phyloP scores from a whole-genome alignment of 345 rosid species.

The Populus alba region DNA sequence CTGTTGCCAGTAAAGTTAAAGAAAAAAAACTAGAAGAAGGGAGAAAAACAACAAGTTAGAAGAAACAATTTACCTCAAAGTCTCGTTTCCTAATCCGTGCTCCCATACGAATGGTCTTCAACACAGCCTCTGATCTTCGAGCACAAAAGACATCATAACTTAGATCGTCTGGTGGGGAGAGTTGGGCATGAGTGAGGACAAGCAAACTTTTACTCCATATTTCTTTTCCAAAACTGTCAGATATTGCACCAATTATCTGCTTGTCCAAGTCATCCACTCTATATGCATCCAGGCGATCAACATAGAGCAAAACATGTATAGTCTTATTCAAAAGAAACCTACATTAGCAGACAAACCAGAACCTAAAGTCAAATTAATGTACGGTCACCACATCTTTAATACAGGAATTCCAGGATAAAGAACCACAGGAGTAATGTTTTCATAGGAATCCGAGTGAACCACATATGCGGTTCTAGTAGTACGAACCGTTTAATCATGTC shows the following conservation, averaged over 20 bases:
- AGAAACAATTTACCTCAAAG: slow-evolving; percentile 41
- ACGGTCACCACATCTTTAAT: neutral
- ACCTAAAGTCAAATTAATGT: neutral
- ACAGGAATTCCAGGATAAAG: neutral
- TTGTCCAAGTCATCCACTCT: slow-evolving; percentile 82
- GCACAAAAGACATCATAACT: slow-evolving; percentile 58
- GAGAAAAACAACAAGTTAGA: neutral
- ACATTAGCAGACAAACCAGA: slow-evolving; percentile 14
- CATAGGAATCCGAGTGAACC: neutral
- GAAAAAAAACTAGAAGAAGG: neutral
- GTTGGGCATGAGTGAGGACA: slow-evolving; percentile 83
- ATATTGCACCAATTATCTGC: slow-evolving; percentile 67
- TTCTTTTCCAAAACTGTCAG: slow-evolving; percentile 70
- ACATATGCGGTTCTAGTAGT: neutral
- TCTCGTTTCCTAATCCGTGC: slow-evolving; percentile 55
- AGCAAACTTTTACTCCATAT: slow-evolving; percentile 75
- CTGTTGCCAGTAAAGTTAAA: neutral
- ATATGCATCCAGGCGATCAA: slow-evolving; percentile 80
- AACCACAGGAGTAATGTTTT: neutral
- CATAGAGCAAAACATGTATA: slow-evolving; percentile 66
- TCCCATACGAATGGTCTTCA: slow-evolving; percentile 52
- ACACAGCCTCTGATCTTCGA: slow-evolving; percentile 69
- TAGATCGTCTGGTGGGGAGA: slow-evolving; percentile 76
- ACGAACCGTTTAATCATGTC: slow-evolving; percentile 67
- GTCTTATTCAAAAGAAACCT: slow-evolving; percentile 74